Conservation (phyloP, 2,329 filamentous ascomycete species). For the Canariomyces notabilis region DNA sequence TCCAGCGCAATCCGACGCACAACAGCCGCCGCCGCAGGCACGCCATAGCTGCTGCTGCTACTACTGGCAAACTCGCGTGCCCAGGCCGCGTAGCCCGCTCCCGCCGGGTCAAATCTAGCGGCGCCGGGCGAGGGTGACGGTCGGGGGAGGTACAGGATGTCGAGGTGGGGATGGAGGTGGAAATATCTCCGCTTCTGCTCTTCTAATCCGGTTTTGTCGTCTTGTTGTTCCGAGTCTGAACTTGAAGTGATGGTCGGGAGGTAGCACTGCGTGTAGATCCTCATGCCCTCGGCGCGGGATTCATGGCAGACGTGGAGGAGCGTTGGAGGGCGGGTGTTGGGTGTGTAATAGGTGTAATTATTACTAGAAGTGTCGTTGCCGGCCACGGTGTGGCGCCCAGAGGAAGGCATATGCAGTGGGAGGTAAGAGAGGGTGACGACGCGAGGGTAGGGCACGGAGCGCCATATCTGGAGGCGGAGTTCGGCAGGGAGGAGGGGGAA, state of each 20-base stretch:
- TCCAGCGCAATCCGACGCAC: conserved; percentile 41
- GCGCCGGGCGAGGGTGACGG: not conserved
- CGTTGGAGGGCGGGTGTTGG: conserved; percentile 35
- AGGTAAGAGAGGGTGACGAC: conserved; percentile 39
- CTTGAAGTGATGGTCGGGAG: conserved; percentile 29
- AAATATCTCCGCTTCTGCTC: conserved; percentile 15
- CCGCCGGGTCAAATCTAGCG: conserved; percentile 28
- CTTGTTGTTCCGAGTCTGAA: not conserved
- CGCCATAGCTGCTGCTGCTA: no score
- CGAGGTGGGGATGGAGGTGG: conserved; percentile 36
- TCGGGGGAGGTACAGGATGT: conserved; percentile 34
- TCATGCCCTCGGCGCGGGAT: conserved; percentile 38
- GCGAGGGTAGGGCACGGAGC: conserved; percentile 32
- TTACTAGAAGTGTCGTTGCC: not conserved
- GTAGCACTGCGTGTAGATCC: conserved; percentile 35
- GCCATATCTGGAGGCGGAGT: conserved; percentile 39
- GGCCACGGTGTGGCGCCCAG: no score
- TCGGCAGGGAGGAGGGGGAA: conserved; percentile 36
- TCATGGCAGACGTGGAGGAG: conserved; percentile 40
- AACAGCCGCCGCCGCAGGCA: conserved; percentile 31
- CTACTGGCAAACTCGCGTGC: conserved; percentile 41
- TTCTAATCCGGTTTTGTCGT: not conserved
- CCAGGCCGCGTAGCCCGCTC: conserved; percentile 38
- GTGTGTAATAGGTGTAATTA: conserved; percentile 7
- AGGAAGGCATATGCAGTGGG: no score